Percentiles rank a stretch among this genome's conserved stretches.
These are phyloP conservation scores for Hypoxylon crocopeplum DNA, from an alignment of 495 filamentous ascomycete species.

Conservation along the genomic window DNA sequence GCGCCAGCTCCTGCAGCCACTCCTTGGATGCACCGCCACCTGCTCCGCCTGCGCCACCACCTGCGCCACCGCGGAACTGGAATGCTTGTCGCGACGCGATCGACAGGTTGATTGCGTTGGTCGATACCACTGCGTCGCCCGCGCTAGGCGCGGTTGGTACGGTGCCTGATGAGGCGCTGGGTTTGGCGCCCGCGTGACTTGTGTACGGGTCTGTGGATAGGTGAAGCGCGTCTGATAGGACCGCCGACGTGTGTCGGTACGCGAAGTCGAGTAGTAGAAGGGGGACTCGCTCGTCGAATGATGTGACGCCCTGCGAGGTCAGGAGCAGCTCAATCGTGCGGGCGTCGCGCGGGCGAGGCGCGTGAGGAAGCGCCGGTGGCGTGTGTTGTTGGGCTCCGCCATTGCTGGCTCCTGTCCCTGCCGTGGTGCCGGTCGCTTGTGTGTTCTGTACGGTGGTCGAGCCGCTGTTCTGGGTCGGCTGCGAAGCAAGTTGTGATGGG, in stretches of 20 bases:
- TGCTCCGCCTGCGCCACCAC: slow-evolving; percentile 43
- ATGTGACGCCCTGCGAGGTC: slow-evolving; percentile 81
- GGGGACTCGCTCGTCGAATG: slow-evolving; percentile 93
- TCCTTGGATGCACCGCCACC: slow-evolving; percentile 78
- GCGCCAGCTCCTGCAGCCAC: slow-evolving; percentile 81
- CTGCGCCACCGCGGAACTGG: slow-evolving; percentile 58
- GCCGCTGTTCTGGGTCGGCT: slow-evolving; percentile 41
- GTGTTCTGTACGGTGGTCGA: slow-evolving; percentile 38
- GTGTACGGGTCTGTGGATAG: slow-evolving; percentile 69
- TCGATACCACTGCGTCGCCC: slow-evolving; percentile 51
- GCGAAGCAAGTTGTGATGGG: slow-evolving; percentile 40
- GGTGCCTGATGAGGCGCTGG: slow-evolving; percentile 51
- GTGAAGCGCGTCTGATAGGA: slow-evolving; percentile 70
- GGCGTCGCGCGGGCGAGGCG: slow-evolving; percentile 86
- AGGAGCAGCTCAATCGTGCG: slow-evolving; percentile 91
- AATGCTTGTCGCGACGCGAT: slow-evolving; percentile 57
- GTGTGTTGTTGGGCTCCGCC: slow-evolving; percentile 19
- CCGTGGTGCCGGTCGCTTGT: too few relatives aligned
- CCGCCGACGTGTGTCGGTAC: slow-evolving; percentile 76
- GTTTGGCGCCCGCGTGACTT: slow-evolving; percentile 56
- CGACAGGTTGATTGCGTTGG: slow-evolving; percentile 58
- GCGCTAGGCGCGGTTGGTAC: slow-evolving; percentile 51
- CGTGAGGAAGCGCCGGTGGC: slow-evolving; percentile 38
- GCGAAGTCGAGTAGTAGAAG: slow-evolving; percentile 96
- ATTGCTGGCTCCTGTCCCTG: too few relatives aligned